Base-by-base conservation (phyloP, 768 basidiomycete genomes). In the Agaricus subrufescens region DNA sequence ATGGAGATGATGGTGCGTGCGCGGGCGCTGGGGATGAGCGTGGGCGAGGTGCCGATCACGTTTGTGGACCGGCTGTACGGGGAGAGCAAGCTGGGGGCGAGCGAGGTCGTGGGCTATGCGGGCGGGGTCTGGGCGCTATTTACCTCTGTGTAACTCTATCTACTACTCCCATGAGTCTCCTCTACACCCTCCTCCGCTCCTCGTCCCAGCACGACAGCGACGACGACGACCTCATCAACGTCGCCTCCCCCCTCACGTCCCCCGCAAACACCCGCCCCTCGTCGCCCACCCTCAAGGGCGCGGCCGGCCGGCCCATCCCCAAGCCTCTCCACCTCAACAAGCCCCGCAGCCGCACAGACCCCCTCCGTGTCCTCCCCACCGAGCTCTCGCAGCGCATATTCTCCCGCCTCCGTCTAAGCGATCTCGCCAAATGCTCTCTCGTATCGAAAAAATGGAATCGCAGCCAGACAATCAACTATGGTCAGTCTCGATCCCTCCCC, bases 1-100 rank as follows among this genome's bases (percentile, higher is more conserved):
- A 96, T 96, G 94, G 94, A 96, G 68, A 96, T 95, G 87, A 95
- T 95, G 82, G 94, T 93, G 19, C 83, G 94, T 1, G 94, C 94
- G 4, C 80, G 86, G 23, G 83, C 89, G 1, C 72, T 91, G 54
- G 92, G 91, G 4, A 95, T 93, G 71, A 83, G 80, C 3, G 85
- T 96, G 0, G 94, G 92, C 3, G 94, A 96, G 69, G 82, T 96
- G 26, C 94, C 94, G 1, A 96, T 96, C 60, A 96, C 93, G 2
- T 96, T 96, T 64, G 94, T 95, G 45, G 94, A 96, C 72, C 82
- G 94, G 38, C 86, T 96, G 65, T 95, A 89, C 68, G 94, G 94
- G 0, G 92, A 95, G 72, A 94, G 91, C 69, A 96, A 96, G 72
- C 76, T 96, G 44, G 89, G 91, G 14, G 88, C 90, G 29, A 84